phyloP scores from a whole-genome alignment of 176 grass and related monocot genomes.

The Cocos nucifera region DNA sequence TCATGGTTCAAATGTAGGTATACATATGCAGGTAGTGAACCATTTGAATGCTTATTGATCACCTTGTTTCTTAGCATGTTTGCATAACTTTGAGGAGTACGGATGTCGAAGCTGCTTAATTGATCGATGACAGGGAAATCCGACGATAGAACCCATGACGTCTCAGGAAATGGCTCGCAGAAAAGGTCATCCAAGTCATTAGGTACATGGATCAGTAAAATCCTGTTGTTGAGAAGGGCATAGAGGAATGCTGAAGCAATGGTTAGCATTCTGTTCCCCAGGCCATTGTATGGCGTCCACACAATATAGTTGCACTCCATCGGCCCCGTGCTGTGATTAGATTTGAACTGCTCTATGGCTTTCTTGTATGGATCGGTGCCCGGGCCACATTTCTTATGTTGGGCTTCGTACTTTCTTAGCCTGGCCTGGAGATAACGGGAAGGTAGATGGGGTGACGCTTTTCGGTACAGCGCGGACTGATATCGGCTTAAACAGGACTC shows the following conservation, averaged over 20 bases:
- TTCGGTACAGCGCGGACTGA: conserved; percentile 47
- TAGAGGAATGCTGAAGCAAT: conserved; percentile 71
- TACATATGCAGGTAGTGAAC: conserved; percentile 49
- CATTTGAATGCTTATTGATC: conserved; percentile 19
- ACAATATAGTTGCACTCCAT: conserved; percentile 61
- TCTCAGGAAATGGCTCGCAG: conserved; percentile 73
- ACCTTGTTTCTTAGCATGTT: conserved; percentile 49
- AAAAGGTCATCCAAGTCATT: conserved; percentile 59
- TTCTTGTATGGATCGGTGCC: conserved; percentile 38
- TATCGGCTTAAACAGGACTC: conserved; percentile 62
- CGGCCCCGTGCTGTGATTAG: conserved; percentile 33
- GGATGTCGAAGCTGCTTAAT: conserved; percentile 27
- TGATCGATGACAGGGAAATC: conserved; percentile 48
- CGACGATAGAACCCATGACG: conserved; percentile 56
- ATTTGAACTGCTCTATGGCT: conserved; percentile 53
- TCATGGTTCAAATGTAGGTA: conserved; percentile 64
- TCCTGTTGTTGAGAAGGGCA: conserved; percentile 66
- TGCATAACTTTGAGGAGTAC: conserved; percentile 47
- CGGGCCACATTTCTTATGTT: conserved; percentile 81
- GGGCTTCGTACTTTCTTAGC: conserved; percentile 59
- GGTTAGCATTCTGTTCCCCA: conserved; percentile 86
- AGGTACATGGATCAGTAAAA: conserved; percentile 42
- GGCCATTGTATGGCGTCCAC: conserved; percentile 77
- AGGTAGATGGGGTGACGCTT: conserved; percentile 46
- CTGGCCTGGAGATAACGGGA: conserved; percentile 54